Percentiles rank a stretch among this genome's conserved stretches.
Evolutionary conservation across 345 rosid species (phyloP).

Genomic region (Populus pruinosa): DNA sequence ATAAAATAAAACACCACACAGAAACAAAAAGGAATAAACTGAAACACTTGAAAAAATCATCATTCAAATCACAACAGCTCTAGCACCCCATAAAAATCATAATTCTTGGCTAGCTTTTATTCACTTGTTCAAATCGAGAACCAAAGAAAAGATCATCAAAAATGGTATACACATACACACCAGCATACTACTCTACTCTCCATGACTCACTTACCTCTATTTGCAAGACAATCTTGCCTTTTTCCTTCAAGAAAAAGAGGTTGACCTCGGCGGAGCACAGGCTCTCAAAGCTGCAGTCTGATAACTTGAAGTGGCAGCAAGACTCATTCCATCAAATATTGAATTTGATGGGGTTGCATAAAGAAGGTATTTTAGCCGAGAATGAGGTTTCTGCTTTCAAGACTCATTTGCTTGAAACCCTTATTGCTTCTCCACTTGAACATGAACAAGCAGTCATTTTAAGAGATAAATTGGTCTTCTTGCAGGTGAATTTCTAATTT

Average conservation of each 20-base stretch:
- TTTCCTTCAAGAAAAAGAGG: slow-evolving; percentile 58
- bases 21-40: not conserved
- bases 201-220: slow-evolving; percentile 75
- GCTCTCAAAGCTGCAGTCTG: slow-evolving; percentile 60
- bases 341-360: slow-evolving; percentile 64
- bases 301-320: slow-evolving; percentile 81
- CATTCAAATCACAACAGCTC: slow-evolving; percentile 13
- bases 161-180: slow-evolving; percentile 65
- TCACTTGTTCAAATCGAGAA: slow-evolving; percentile 5
- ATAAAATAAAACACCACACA: not conserved
- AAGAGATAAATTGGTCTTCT: slow-evolving; percentile 65
- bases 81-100: slow-evolving; percentile 23
- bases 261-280: slow-evolving; percentile 48
- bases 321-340: slow-evolving; percentile 72
- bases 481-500: slow-evolving; percentile 42
- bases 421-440: slow-evolving; percentile 49
- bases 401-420: slow-evolving; percentile 57
- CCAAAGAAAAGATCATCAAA: slow-evolving; percentile 16
- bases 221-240: slow-evolving; percentile 71
- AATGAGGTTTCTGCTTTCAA: slow-evolving; percentile 54
- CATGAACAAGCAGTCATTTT: slow-evolving; percentile 49
- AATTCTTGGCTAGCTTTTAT: slow-evolving; percentile 10
- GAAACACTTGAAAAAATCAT: not conserved
- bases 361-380: slow-evolving; percentile 59
- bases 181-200: slow-evolving; percentile 67